These are phyloP conservation scores for Chaetomium sp. DNA, from an alignment of 2,329 filamentous ascomycete genomes.

Conservation along the genomic window DNA sequence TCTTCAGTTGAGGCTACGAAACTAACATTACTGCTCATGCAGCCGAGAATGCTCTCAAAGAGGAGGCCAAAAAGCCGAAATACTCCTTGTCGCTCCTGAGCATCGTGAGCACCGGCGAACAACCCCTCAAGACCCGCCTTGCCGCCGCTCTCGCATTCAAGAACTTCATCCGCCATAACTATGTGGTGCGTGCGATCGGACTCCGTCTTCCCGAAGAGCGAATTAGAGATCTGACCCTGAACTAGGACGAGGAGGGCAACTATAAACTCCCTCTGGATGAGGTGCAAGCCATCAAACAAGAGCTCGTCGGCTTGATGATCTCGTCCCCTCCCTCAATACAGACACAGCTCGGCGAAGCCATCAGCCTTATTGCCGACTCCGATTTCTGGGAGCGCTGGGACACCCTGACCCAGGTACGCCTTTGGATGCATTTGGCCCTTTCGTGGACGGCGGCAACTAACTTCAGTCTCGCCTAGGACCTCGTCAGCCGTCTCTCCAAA, in stretches of 20 bases:
- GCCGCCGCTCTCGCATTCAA: conserved; percentile 94
- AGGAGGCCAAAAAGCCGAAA: conserved; percentile 78
- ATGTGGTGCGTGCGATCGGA: conserved; percentile 62
- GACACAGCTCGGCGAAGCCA: conserved; percentile 91
- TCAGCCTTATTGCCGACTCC: conserved; percentile 95
- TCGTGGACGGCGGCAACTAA: background rate
- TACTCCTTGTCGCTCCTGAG: conserved; percentile 89
- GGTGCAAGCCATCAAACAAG: conserved; percentile 87
- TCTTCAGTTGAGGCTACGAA: background rate
- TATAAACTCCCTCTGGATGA: conserved; percentile 85
- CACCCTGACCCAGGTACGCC: conserved; percentile 77
- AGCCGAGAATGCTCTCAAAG: conserved; percentile 82
- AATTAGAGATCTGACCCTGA: conserved; percentile 19
- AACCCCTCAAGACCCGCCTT: conserved; percentile 77
- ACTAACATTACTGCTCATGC: conserved; percentile 29
- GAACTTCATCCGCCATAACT: conserved; percentile 94
- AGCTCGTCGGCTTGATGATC: conserved; percentile 97
- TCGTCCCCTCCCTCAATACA: conserved; percentile 84
- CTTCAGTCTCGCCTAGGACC: conserved; percentile 57
- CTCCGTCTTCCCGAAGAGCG: background rate
- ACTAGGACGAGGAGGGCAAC: conserved; percentile 83
- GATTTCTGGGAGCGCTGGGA: conserved; percentile 98
- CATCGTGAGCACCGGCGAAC: conserved; percentile 76
- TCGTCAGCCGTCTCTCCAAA: conserved; percentile 82
- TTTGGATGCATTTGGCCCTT: background rate